phyloP scores from a whole-genome alignment of 306 rosid genomes.

The Medicago lupulina region DNA sequence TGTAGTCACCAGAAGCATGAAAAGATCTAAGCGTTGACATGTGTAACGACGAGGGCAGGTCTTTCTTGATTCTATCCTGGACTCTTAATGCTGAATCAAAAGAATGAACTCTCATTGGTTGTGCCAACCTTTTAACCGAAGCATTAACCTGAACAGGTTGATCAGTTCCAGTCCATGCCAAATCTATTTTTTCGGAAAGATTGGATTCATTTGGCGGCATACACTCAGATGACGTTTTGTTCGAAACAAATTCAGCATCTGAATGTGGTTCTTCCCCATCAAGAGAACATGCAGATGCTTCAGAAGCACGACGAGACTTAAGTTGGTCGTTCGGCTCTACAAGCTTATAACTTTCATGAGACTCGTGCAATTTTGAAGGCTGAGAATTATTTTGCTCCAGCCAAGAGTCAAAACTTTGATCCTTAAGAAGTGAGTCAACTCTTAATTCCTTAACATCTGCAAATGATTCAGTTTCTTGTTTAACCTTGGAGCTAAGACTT shows the following conservation, averaged over 20 bases:
- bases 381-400: slow-evolving; percentile 45
- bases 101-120: slow-evolving; percentile 79
- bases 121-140: slow-evolving; percentile 57
- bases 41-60: slow-evolving; percentile 61
- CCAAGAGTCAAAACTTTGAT: slow-evolving; percentile 42
- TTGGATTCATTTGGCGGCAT: slow-evolving; percentile 58
- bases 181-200: slow-evolving; percentile 94
- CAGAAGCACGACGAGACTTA: slow-evolving; percentile 47
- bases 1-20: slow-evolving; percentile 89
- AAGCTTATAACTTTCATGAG: slow-evolving; percentile 45
- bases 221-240: slow-evolving; percentile 43
- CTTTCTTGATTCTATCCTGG: slow-evolving; percentile 69
- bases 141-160: slow-evolving; percentile 55
- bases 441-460: slow-evolving; percentile 50
- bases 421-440: slow-evolving; percentile 53
- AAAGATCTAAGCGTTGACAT: slow-evolving; percentile 71
- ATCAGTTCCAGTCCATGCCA: slow-evolving; percentile 91
- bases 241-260: slow-evolving; percentile 50
- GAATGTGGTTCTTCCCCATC: slow-evolving; percentile 56
- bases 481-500: slow-evolving; percentile 50
- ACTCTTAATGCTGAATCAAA: slow-evolving; percentile 84
- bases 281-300: slow-evolving; percentile 39
- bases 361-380: slow-evolving; percentile 52
- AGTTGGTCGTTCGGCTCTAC: slow-evolving; percentile 46
- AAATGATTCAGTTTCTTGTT: slow-evolving; percentile 48